Base-by-base conservation (phyloP, 257 asterid genomes). In the Capsicum pubescens region DNA sequence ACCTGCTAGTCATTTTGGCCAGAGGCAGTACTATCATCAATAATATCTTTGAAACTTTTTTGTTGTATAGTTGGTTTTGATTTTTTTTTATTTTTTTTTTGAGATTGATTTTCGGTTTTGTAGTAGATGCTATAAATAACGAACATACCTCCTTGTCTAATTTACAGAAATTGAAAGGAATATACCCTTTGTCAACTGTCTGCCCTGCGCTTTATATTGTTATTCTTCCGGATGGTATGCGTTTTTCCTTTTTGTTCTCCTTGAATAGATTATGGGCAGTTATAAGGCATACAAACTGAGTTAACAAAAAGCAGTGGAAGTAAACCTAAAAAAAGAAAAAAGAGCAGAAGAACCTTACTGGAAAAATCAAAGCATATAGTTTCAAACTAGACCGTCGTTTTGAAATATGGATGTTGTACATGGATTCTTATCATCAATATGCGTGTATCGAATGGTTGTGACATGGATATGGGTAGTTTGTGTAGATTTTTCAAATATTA, bases 161-260 rank as follows among this genome's bases (percentile, higher is more conserved):
- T 39, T 15, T 42, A 9, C 6, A 32, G 32, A 70, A 70, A 70
- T 1, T 1, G 5, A 5, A 61, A 19, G 39, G 15, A 9, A 9
- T 61, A 9, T 61, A 63, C 69, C 39, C 69, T 63, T 63, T 63
- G 11, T n/a, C 14, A 63, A 17, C 56, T 42, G 56, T 70, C 79
- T 17, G 35, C 15, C 4, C 32, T 44, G 17, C 35, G n/a, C 10
- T 9, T 44, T 50, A 44, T 17, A 0, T 4, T 42, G 57, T 44
- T 69, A 16, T 39, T 44, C 35, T 44, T 6, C 17, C 5, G 6
- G 57, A 44, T 71, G 44, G 36, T n/a, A 71, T 71, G 57, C 3
- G 9, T 71, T 17, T 71, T 57, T 44, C 79, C 78, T 42, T 69
- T 42, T 69, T 42, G 32, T 35, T 67, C 50, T 69, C 78, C 57